Conservation (phyloP, 2,329 filamentous ascomycete species). For the Exophiala xenobiotica region DNA sequence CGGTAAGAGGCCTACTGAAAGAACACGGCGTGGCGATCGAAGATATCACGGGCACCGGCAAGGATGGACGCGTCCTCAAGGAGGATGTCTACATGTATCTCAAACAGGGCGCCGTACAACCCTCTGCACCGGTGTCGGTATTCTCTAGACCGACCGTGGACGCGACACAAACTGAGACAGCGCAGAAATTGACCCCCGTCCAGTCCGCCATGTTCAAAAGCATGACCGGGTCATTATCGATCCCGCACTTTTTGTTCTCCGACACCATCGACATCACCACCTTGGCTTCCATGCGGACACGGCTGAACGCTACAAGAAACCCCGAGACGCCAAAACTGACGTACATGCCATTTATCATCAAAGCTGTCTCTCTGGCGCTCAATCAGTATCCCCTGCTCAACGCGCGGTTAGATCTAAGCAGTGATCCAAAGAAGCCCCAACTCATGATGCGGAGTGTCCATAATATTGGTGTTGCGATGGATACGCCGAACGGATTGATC, state of each 20-base stretch:
- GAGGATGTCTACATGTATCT: conserved; percentile 81
- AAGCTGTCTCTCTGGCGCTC: conserved; percentile 84
- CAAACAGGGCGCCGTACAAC: conserved; percentile 49
- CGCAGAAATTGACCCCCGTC: conserved; percentile 69
- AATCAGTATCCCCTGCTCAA: conserved; percentile 84
- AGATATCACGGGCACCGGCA: conserved; percentile 79
- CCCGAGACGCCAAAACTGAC: conserved; percentile 66
- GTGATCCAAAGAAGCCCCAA: conserved; percentile 64
- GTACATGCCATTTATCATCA: conserved; percentile 91
- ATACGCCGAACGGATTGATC: conserved; percentile 81
- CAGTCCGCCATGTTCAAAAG: conserved; percentile 95
- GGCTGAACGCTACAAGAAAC: conserved; percentile 65
- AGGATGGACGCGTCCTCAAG: conserved; percentile 85
- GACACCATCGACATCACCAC: conserved; percentile 82
- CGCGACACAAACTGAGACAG: conserved; percentile 63
- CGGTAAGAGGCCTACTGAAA: conserved; percentile 84
- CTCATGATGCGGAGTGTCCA: conserved; percentile 79
- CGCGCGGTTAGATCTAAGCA: conserved; percentile 68
- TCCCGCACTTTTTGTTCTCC: conserved; percentile 94
- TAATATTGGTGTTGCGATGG: conserved; percentile 95
- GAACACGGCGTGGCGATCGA: conserved; percentile 74
- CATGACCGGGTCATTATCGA: conserved; percentile 88
- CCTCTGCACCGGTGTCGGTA: conserved; percentile 35
- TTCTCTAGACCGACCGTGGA: conserved; percentile 41
- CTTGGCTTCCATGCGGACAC: conserved; percentile 69